These are phyloP conservation scores for Cynara cardunculus DNA, from an alignment of 129 eudicot genomes.

Conservation along the genomic window DNA sequence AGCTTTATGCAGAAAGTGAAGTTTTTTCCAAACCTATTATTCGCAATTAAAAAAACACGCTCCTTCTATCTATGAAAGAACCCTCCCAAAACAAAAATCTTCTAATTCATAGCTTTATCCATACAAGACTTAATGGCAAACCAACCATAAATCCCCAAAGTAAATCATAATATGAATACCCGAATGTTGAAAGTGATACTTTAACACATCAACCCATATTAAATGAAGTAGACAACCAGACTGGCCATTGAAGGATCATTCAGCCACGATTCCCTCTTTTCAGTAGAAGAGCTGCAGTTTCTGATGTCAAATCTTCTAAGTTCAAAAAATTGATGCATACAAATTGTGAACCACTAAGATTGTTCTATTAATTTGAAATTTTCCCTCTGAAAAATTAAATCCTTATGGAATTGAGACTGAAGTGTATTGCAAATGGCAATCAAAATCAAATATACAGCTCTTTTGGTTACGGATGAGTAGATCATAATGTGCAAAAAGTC, in stretches of 20 bases:
- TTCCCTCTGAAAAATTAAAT: neutral
- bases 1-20: too few species aligned
- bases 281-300: neutral
- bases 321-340: neutral
- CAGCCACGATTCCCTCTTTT: neutral
- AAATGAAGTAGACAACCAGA: neutral
- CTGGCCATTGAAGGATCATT: neutral
- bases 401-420: neutral
- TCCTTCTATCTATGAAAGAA: too few species aligned
- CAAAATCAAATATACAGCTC: neutral
- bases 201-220: neutral
- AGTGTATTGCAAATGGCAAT: neutral
- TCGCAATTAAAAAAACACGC: too few species aligned
- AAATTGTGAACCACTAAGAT: slow-evolving; percentile 7
- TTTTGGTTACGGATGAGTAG: neutral
- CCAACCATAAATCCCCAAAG: too few species aligned
- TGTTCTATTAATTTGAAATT: neutral
- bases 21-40: too few species aligned
- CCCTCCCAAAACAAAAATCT: too few species aligned
- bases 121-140: too few species aligned
- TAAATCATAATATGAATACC: neutral
- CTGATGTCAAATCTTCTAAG: neutral
- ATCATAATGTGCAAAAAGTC: neutral
- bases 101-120: too few species aligned
- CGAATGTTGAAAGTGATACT: neutral